These are phyloP conservation scores for Sorghum bicolor DNA, from an alignment of 176 grass and related monocot species.

Conservation along the genomic window Sorghum_bicolor_NCBIv3 NC_012878.2:6662001-6662500, in stretches of 20 bases:
- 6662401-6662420: constrained; percentile 42
- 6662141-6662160: neutral
- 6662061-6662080: neutral
- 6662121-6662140: constrained; percentile 3
- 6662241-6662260: constrained; percentile 25
- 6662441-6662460: constrained; percentile 57
- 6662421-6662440: constrained; percentile 47
- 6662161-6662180: neutral
- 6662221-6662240: constrained; percentile 8
- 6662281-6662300: constrained; percentile 80
- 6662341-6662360: constrained; percentile 48
- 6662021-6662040: neutral
- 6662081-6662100: no score
- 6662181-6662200: neutral
- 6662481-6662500: constrained; percentile 40
- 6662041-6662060: neutral
- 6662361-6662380: constrained; percentile 41
- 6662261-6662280: constrained; percentile 35
- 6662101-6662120: neutral
- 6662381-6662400: constrained; percentile 49
- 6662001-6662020: neutral
- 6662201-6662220: neutral
- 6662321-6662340: constrained; percentile 54
- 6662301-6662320: constrained; percentile 63
- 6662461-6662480: constrained; percentile 44